Conservation (phyloP, 2,329 filamentous ascomycete genomes). For the Macrophomina pseudophaseolina region DNA sequence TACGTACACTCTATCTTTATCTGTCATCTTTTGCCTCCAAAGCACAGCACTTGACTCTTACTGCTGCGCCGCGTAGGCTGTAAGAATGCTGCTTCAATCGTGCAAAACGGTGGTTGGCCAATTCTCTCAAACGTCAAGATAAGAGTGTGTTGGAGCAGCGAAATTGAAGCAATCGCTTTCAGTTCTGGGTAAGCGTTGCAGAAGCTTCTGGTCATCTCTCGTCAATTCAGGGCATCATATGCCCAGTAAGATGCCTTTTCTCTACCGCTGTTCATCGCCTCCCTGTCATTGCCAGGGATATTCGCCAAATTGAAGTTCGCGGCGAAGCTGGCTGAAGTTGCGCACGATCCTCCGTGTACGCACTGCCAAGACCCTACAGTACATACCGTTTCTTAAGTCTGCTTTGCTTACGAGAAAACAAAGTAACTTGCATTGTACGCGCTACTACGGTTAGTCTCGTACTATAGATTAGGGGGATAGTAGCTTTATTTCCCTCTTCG, state of each 20-base stretch:
- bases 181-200: conserved; percentile 32
- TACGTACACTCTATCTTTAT: conserved; percentile 34
- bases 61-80: conserved; percentile 41
- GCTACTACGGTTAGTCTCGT: too few species aligned
- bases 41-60: conserved; percentile 46
- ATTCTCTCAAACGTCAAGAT: conserved; percentile 35
- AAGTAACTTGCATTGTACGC: too few species aligned
- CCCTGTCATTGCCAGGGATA: not conserved
- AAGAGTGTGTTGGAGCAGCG: conserved; percentile 43
- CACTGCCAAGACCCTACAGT: too few species aligned
- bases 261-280: not conserved
- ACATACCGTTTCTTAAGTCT: too few species aligned
- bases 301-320: not conserved
- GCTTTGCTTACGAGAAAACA: too few species aligned
- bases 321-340: not conserved
- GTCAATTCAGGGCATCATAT: conserved; percentile 8
- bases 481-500: too few species aligned
- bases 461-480: too few species aligned
- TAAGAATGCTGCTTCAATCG: conserved; percentile 51
- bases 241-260: not conserved
- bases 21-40: conserved; percentile 43
- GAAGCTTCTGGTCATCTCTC: conserved; percentile 32
- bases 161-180: conserved; percentile 46
- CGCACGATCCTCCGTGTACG: not conserved
- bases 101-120: conserved; percentile 40